These are phyloP conservation scores for Hanseniaspora uvarum DNA, from an alignment of 1,139 yeast species.

Conservation along the genomic window DNA sequence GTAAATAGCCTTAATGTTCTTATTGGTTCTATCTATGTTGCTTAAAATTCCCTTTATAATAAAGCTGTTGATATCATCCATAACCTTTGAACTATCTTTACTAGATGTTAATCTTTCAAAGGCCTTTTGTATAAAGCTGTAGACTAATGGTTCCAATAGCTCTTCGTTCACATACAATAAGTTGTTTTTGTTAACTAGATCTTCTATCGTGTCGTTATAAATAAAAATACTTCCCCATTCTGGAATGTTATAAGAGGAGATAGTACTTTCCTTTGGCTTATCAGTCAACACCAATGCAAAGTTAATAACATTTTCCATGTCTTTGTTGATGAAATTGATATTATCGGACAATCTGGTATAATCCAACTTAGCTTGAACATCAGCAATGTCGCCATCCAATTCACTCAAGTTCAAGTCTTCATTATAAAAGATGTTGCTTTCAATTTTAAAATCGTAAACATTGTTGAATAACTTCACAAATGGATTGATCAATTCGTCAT, in stretches of 20 bases:
- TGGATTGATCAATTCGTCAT: slow-evolving; percentile 39
- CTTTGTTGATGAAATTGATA: slow-evolving; percentile 24
- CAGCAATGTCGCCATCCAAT: slow-evolving; percentile 31
- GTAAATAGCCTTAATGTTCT: slow-evolving; percentile 14
- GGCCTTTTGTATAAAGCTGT: neutral
- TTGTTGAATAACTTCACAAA: slow-evolving; percentile 39
- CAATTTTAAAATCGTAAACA: slow-evolving; percentile 62
- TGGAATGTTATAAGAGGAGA: slow-evolving; percentile 51
- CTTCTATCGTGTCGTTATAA: slow-evolving; percentile 34
- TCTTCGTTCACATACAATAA: neutral
- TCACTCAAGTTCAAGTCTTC: slow-evolving; percentile 34
- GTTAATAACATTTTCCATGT: slow-evolving; percentile 24
- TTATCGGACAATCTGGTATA: slow-evolving; percentile 32
- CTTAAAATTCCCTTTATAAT: slow-evolving; percentile 5
- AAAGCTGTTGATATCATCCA: neutral
- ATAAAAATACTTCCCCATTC: slow-evolving; percentile 79
- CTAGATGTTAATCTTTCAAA: neutral
- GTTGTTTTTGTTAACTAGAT: slow-evolving; percentile 6
- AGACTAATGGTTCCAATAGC: neutral
- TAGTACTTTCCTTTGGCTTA: slow-evolving; percentile 33
- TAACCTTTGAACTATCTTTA: neutral
- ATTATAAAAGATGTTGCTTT: slow-evolving; percentile 68
- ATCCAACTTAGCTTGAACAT: slow-evolving; percentile 33
- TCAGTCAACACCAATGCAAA: slow-evolving; percentile 30
- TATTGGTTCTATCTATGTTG: slow-evolving; percentile 11